Evolutionary conservation across 2,329 filamentous ascomycete species (phyloP), one percentile per base, ranked within the genome.

Genomic region (Aurifilum marmelostoma): DNA sequence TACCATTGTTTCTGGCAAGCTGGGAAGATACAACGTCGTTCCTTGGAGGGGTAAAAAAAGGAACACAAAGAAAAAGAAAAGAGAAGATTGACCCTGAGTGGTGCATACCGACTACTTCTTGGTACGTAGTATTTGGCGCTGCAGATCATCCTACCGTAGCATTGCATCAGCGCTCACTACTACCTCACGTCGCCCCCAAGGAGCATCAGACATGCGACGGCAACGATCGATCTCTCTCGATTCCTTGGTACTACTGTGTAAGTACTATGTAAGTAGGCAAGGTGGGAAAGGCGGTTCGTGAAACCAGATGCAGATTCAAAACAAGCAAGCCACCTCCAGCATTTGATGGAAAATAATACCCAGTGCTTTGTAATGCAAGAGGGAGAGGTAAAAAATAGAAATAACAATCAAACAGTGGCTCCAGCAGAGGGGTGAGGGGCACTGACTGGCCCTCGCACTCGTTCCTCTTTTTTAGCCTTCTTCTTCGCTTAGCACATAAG

Each of bases 401-500:
- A 18, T 11, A 58, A 14, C 29, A 66, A 66, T 29, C 14, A 21
- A 47, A 47, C 5, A 8, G n/a, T 2, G 43, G 43, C 5, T 8
- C 43, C 43, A 39, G 34, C 11, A 47, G 18, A 54, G n/a, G 9
- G n/a, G 24, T 11, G n/a, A n/a, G 50, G 43, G 21, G 5, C 43
- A 47, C 43, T 47, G 21, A n/a, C 7, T 47, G 43, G 43, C 43
- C 43, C 43, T n/a, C 24, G 27, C 27, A 47, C 52, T 54, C 27
- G 52, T 29, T 56, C 14, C 27, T 56, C 27, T 56, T 56, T 29
- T 56, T 29, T 56, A 29, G 52, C 24, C 50, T 29, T 54, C 24
- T 54, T 56, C 52, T 18, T 56, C 52, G 52, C 52, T 56, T 56
- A 56, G 52, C 52, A 56, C 24, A 29, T 14, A 29, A 56, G 24